Conservation (phyloP, 2,329 filamentous ascomycete genomes). For the Scopulariopsis brevicaulis region DNA sequence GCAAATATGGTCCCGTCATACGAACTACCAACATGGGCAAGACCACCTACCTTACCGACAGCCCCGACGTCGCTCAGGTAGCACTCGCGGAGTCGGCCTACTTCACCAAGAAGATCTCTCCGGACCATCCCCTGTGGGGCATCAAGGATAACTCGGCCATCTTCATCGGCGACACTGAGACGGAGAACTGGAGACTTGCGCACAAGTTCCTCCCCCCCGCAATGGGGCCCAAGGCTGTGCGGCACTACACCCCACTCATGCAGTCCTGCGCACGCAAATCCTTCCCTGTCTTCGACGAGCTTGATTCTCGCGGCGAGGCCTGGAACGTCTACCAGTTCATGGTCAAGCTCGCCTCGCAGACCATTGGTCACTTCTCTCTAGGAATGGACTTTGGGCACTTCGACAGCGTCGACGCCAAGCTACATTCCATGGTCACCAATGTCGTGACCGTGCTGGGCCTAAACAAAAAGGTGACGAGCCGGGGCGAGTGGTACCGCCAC, state of each 20-base stretch:
- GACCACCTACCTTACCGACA: slow-evolving; percentile 36
- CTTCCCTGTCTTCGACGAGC: slow-evolving; percentile 35
- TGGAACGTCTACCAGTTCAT: slow-evolving; percentile 39
- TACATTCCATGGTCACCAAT: slow-evolving; percentile 36
- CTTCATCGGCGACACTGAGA: slow-evolving; percentile 38
- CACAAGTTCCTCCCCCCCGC: slow-evolving; percentile 54
- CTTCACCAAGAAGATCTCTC: slow-evolving; percentile 40
- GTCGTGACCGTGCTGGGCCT: slow-evolving; percentile 40
- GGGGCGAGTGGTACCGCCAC: slow-evolving; percentile 41
- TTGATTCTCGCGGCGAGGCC: slow-evolving; percentile 34
- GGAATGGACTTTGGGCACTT: slow-evolving; percentile 35
- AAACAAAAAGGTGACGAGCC: slow-evolving; percentile 45
- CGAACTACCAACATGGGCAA: slow-evolving; percentile 39
- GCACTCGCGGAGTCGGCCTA: slow-evolving; percentile 36
- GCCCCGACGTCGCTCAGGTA: slow-evolving; percentile 31
- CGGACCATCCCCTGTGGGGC: slow-evolving; percentile 32
- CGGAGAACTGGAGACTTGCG: slow-evolving; percentile 33
- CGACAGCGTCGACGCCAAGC: slow-evolving; percentile 26
- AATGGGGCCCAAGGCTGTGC: slow-evolving; percentile 45
- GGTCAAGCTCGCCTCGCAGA: slow-evolving; percentile 34
- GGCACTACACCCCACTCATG: slow-evolving; percentile 50
- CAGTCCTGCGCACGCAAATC: slow-evolving; percentile 38
- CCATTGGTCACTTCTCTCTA: slow-evolving; percentile 30
- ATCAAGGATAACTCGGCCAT: slow-evolving; percentile 30
- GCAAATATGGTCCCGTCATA: slow-evolving; percentile 38